Base-by-base conservation (phyloP, 2,329 filamentous ascomycete genomes). In the Xylariomycetidae sp. region DNA sequence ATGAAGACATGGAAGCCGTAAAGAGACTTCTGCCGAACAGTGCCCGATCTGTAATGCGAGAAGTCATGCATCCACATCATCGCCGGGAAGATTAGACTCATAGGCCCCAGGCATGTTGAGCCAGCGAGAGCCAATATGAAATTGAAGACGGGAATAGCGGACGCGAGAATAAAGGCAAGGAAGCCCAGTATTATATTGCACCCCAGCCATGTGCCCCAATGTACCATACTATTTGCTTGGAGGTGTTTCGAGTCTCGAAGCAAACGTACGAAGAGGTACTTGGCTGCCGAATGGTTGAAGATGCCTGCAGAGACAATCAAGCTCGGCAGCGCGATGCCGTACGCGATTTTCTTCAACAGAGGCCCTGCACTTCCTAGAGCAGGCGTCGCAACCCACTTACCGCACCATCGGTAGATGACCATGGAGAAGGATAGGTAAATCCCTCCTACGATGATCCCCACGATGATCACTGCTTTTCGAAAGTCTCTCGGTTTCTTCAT, bases 181-280 rank as follows among this genome's bases (percentile, higher is more conserved):
- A 53, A 20, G 9, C 49, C 49, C 38, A 58, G 42, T 4, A 40
- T 25, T 3, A 53, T 25, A 4, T 54, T 64, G 42, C 49, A 56
- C 1, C 49, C 54, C 2, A 64, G 37, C 62, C 62, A 64, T 1
- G 54, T 50, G 3, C 39, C 36, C 62, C 62, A 64, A 34, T 64
- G 59, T 0, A 54, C 41, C 1, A 51, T 8, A 0, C 53, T 55
- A 41, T 63, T 60, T 23, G 48, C 45, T 42, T 61, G 57, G 6
- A 64, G 40, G 34, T 65, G 62, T 14, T 36, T 30, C 5, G 61
- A 61, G 38, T 57, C 38, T 13, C 62, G 56, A 4, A 65, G 49
- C 3, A 63, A 45, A 1, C 61, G 58, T 7, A 65, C 61, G 20
- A 65, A 64, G 5, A 63, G 36, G 33, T 63, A 63, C 44, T 64